These are phyloP conservation scores for Endotrypanum monterogeii DNA, from an alignment of 208 protist genomes.

Conservation along the genomic window DNA sequence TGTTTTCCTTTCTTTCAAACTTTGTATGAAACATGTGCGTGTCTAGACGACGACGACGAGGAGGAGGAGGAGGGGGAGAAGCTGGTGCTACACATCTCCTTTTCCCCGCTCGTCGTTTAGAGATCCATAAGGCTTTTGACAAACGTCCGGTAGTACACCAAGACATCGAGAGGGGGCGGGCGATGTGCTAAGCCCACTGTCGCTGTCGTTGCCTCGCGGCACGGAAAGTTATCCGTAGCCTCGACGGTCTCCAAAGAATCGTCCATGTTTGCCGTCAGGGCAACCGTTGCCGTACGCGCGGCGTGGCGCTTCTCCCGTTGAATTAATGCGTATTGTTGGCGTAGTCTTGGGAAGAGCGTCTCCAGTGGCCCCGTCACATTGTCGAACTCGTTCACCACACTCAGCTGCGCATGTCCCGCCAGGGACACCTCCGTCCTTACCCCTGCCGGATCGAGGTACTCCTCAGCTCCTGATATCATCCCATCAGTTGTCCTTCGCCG, in stretches of 20 bases:
- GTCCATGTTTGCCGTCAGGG: background rate
- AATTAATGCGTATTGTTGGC: conserved; percentile 21
- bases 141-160: conserved; percentile 73
- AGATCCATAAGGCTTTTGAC: conserved; percentile 64
- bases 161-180: conserved; percentile 63
- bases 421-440: background rate
- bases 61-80: background rate
- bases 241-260: background rate
- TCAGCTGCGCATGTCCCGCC: background rate
- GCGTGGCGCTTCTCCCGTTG: conserved; percentile 5
- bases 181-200: conserved; percentile 10
- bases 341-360: conserved; percentile 47
- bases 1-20: no score
- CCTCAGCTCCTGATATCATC: background rate
- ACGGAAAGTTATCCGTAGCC: background rate
- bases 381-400: conserved; percentile 26
- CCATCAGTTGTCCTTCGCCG: background rate
- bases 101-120: conserved; percentile 9
- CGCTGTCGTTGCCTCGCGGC: background rate
- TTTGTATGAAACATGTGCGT: no score
- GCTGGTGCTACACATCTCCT: background rate
- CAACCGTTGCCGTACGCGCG: background rate
- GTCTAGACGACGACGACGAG: background rate
- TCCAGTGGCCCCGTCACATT: conserved; percentile 35
- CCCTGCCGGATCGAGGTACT: background rate